phyloP scores from a whole-genome alignment of 495 filamentous ascomycete species.

The Aspergillus baeticus region DNA sequence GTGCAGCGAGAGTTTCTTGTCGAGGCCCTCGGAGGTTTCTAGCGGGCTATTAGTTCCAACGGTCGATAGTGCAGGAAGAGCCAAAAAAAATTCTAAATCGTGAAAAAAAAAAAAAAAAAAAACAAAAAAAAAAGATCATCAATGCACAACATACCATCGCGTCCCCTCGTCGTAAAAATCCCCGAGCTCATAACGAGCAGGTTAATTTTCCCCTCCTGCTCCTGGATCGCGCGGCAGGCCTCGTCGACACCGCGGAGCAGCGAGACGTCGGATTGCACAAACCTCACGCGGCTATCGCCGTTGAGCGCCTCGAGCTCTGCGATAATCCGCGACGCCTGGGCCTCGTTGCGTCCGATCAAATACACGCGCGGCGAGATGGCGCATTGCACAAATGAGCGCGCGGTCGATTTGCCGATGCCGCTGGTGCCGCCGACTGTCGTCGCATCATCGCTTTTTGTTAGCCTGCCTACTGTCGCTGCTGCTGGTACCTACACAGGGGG shows the following conservation, averaged over 20 bases:
- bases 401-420: constrained; percentile 9
- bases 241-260: neutral
- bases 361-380: neutral
- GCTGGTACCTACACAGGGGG: too few relatives aligned
- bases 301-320: neutral
- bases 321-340: neutral
- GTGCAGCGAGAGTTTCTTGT: constrained; percentile 48
- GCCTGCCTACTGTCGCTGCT: too few relatives aligned
- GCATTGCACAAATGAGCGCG: neutral
- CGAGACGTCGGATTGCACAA: neutral
- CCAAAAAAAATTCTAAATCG: too few relatives aligned
- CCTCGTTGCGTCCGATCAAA: constrained; percentile 1
- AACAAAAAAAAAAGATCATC: neutral
- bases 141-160: neutral
- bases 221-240: neutral
- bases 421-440: constrained; percentile 12
- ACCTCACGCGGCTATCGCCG: neutral
- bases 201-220: neutral
- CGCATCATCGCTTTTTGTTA: too few relatives aligned
- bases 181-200: constrained; percentile 2
- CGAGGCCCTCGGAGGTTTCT: constrained; percentile 57
- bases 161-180: neutral
- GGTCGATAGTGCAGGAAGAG: too few relatives aligned
- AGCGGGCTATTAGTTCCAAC: too few relatives aligned
- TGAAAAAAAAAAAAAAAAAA: too few relatives aligned